Evolutionary conservation across 2,329 filamentous ascomycete genomes (phyloP), one percentile per base, ranked within the genome.

Genomic region (Cercospora sesami): DNA sequence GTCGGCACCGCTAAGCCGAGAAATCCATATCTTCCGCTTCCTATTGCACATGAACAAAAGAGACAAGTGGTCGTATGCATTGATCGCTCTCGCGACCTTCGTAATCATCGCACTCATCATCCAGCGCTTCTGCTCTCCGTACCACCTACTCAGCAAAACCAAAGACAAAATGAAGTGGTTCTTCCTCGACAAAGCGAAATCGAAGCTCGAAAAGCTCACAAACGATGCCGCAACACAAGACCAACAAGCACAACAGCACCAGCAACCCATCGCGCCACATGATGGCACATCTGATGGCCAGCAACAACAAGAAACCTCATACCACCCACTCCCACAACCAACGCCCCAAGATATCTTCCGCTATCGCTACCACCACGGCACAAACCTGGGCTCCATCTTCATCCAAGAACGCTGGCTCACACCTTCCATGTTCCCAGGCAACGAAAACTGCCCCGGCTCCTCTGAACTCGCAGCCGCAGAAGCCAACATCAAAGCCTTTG

Each of bases 361-460:
- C 61, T 89, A 88, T 73, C 83, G 86, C 51, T 87, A 86, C 71
- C 86, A 88, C 67, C 85, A 88, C 73, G 87, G 86, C 7, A 83
- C 82, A 0, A 89, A 89, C 67, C 79, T 89, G 2, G 86, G 87
- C 48, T 83, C 84, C 9, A 80, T 87, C 57, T 89, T 87, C 75
- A 83, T 87, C n/a, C 81, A 88, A 4, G 87, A 89, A 73, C 81
- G 83, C 75, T 89, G 86, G 86, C 80, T 89, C 3, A 82, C 80
- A 51, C 77, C 78, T 1, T 82, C 79, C 65, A 83, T 86, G 75
- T 88, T 85, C 70, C 80, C 81, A 2, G 75, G 79, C 18, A 51
- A 23, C 1, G 77, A 77, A 30, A 12, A 75, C 80, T 8, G 81
- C 80, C 5, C 68, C 28, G 76, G 79, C 7, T 80, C 80, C 16